Percentiles rank a stretch among this genome's conserved stretches.
phyloP scores from a whole-genome alignment of 2,329 filamentous ascomycete species.

The Rasamsonia emersonii region DNA sequence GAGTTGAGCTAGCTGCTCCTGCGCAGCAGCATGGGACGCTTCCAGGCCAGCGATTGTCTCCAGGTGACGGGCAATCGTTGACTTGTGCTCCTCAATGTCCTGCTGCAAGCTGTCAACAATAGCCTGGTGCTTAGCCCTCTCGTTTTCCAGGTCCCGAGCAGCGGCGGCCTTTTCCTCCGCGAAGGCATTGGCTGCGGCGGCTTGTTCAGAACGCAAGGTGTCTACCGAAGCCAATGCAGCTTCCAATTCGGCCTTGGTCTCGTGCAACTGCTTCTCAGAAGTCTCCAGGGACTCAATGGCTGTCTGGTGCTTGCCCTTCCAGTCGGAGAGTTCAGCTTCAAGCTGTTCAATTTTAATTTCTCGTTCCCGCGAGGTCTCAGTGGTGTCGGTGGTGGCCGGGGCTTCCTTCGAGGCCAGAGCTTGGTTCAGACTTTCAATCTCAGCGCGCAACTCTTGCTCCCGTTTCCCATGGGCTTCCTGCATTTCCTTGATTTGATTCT shows the following conservation, averaged over 20 bases:
- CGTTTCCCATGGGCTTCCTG: slow-evolving; percentile 63
- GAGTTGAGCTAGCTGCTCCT: slow-evolving; percentile 59
- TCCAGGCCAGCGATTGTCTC: slow-evolving; percentile 67
- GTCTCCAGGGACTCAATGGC: slow-evolving; percentile 62
- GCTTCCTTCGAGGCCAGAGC: slow-evolving; percentile 35
- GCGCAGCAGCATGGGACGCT: slow-evolving; percentile 57
- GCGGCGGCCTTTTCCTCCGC: slow-evolving; percentile 27
- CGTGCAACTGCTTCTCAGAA: slow-evolving; percentile 63
- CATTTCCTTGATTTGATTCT: slow-evolving; percentile 67
- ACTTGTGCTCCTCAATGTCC: slow-evolving; percentile 75
- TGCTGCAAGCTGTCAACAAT: slow-evolving; percentile 55
- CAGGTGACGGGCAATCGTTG: slow-evolving; percentile 60
- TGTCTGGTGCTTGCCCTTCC: slow-evolving; percentile 67
- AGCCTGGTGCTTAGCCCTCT: slow-evolving; percentile 50
- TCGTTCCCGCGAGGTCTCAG: slow-evolving; percentile 27
- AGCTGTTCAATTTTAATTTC: slow-evolving; percentile 56
- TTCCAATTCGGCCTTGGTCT: slow-evolving; percentile 67
- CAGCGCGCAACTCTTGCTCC: slow-evolving; percentile 63
- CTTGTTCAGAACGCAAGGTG: slow-evolving; percentile 35
- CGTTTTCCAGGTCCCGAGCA: slow-evolving; percentile 40
- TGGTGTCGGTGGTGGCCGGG: not conserved
- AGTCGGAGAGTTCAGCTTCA: slow-evolving; percentile 61
- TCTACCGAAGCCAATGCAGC: slow-evolving; percentile 49
- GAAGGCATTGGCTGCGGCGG: slow-evolving; percentile 19
- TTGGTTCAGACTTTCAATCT: slow-evolving; percentile 61